Percentiles rank a stretch among this genome's conserved stretches.
Conservation (phyloP, 129 eudicot species). For the Kitagawia praeruptora region DNA sequence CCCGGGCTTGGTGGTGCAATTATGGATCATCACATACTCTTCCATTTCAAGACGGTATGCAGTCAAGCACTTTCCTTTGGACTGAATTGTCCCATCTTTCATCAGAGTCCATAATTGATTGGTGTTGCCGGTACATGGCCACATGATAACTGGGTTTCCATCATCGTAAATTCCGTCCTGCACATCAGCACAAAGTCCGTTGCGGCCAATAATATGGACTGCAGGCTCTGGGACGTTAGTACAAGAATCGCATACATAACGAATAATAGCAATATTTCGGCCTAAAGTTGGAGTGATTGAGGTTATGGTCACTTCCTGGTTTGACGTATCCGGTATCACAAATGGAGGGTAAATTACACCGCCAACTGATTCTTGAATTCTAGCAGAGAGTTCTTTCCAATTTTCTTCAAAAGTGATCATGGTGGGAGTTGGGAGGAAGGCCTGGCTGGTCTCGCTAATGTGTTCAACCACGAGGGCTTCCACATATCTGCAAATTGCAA, state of each 20-base stretch:
- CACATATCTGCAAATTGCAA: neutral
- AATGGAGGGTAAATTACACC: neutral
- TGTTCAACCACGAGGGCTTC: neutral
- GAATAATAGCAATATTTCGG: neutral
- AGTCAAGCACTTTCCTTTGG: neutral
- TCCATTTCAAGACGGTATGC: neutral
- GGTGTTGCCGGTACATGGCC: neutral
- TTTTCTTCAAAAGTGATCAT: neutral
- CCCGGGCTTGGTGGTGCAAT: neutral
- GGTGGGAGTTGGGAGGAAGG: neutral
- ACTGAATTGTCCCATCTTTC: neutral
- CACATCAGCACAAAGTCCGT: neutral
- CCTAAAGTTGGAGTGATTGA: neutral
- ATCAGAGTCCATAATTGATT: neutral
- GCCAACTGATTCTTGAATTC: neutral
- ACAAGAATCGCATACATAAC: neutral
- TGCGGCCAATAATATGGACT: neutral
- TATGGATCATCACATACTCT: neutral
- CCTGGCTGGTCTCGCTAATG: neutral
- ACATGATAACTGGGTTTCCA: neutral
- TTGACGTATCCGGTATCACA: neutral
- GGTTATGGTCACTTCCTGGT: neutral
- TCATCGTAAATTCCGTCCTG: neutral
- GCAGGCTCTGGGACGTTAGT: neutral
- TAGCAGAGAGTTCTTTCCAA: neutral